Evolutionary conservation across 1,284 basidiomycete species (phyloP), one percentile per base, ranked within the genome.

Genomic region (Trichosporon ovoides): DNA sequence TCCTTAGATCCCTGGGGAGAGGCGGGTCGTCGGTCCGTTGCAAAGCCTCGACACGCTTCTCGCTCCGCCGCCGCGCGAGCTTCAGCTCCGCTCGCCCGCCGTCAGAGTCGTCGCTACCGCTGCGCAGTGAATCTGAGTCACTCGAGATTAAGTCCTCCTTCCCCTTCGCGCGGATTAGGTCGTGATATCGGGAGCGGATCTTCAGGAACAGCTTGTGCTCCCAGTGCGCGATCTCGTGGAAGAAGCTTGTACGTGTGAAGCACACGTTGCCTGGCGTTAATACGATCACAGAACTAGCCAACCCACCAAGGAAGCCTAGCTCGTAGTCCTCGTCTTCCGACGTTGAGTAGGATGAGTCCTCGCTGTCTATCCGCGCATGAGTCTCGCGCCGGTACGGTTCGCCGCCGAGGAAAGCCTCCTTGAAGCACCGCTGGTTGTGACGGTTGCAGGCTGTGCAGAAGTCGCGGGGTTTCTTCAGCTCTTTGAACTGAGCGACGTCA

Each of bases 171-270:
- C 72, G 62, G 4, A 69, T 59, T 1, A 75, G 62, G 52, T 68
- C 61, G 46, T 63, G 64, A 55, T 71, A 73, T 16, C 63, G 62
- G 2, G 46, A 52, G 16, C 58, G 55, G 38, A 74, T 62, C 2
- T 63, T 52, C 33, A 58, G 43, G 55, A 63, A 74, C 12, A 75
- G 57, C 14, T 50, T 58, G 48, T 68, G 55, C 58, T 75, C 73
- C 71, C 40, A 53, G 55, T 55, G 78, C 9, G 80, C 70, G 67
- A 84, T 80, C 13, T 43, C 53, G 49, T 58, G 57, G 37, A 52
- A 58, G n/a, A 33, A 19, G 9, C 24, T n/a, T 7, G 57, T 33
- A 22, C 57, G 53, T 16, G 34, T 11, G 22, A 58, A 38, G 34
- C 57, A 58, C 1, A 33, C 13, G 24, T 36, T 52, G n/a, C 56